A percentile compares a stretch with the other conserved stretches of the same genome.
Evolutionary conservation across 1,284 basidiomycete species (phyloP).

Genomic region (Ustilago sp.): DNA sequence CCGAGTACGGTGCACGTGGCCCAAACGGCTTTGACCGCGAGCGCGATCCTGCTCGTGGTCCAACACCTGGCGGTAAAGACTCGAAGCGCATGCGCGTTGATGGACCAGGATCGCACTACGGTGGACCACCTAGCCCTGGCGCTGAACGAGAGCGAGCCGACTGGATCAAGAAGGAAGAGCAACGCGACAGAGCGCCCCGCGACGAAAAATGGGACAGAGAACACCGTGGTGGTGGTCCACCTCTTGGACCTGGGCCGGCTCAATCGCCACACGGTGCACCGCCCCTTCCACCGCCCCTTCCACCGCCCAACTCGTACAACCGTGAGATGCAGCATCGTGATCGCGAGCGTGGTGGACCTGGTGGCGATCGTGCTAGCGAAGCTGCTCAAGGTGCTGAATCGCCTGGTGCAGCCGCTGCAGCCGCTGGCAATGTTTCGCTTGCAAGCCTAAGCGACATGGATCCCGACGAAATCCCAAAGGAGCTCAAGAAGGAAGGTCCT

Average conservation of each 20-base stretch:
- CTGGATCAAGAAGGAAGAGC: constrained; percentile 61
- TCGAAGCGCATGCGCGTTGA: constrained; percentile 54
- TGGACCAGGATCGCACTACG: constrained; percentile 45
- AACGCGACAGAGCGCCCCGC: constrained; percentile 52
- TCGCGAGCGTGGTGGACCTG: constrained; percentile 27
- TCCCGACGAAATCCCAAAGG: constrained; percentile 71
- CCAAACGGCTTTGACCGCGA: constrained; percentile 65
- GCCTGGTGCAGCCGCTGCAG: constrained; percentile 40
- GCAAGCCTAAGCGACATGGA: constrained; percentile 62
- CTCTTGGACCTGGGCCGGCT: constrained; percentile 43
- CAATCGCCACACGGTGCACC: constrained; percentile 54
- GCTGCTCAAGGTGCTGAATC: constrained; percentile 34
- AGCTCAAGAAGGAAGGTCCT: constrained; percentile 80
- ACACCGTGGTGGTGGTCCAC: constrained; percentile 49
- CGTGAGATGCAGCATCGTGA: constrained; percentile 45
- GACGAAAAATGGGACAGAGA: constrained; percentile 65
- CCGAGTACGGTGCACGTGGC: constrained; percentile 42
- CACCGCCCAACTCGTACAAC: constrained; percentile 48
- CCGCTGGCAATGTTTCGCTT: constrained; percentile 64
- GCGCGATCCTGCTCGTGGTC: constrained; percentile 61
- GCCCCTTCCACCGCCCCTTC: constrained; percentile 53
- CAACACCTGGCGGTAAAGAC: constrained; percentile 67
- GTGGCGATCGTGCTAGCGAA: constrained; percentile 28
- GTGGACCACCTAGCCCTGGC: constrained; percentile 55
- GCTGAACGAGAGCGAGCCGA: constrained; percentile 61